phyloP scores from a whole-genome alignment of 768 basidiomycete genomes.

The Inosperma sp. region DNA sequence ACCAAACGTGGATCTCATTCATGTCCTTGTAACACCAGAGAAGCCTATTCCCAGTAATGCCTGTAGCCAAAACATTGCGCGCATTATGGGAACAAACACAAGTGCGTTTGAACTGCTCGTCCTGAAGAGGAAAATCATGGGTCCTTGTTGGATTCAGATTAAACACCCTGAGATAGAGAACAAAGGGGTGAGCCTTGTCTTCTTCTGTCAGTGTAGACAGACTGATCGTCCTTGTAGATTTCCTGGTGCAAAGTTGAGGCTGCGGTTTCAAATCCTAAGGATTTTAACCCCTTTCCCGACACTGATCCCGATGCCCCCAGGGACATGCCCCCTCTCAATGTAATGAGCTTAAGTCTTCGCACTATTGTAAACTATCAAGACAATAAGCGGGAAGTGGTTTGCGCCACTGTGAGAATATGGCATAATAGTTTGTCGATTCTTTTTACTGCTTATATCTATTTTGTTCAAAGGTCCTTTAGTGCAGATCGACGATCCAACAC shows the following conservation, averaged over 20 bases:
- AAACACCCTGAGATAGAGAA: slow-evolving; percentile 69
- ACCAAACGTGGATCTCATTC: background rate
- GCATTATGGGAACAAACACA: slow-evolving; percentile 88
- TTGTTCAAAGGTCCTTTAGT: slow-evolving; percentile 42
- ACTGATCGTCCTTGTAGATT: slow-evolving; percentile 44
- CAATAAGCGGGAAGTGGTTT: slow-evolving; percentile 93
- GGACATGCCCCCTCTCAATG: slow-evolving; percentile 83
- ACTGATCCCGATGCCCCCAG: slow-evolving; percentile 63
- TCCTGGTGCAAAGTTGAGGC: slow-evolving; percentile 98
- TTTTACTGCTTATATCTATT: background rate
- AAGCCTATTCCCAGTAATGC: slow-evolving; percentile 68
- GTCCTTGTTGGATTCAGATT: slow-evolving; percentile 93
- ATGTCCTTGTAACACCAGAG: slow-evolving; percentile 39
- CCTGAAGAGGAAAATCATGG: slow-evolving; percentile 96
- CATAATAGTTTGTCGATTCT: slow-evolving; percentile 42
- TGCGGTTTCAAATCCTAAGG: slow-evolving; percentile 77
- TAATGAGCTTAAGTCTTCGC: slow-evolving; percentile 83
- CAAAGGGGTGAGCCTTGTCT: slow-evolving; percentile 59
- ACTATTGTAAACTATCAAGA: slow-evolving; percentile 92
- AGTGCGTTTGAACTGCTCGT: slow-evolving; percentile 91
- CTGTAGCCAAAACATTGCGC: slow-evolving; percentile 77
- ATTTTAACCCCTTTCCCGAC: slow-evolving; percentile 79
- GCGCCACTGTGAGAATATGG: slow-evolving; percentile 82
- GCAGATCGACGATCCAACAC: slow-evolving; percentile 86
- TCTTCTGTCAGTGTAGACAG: background rate